Evolutionary conservation across 192 early-diverging fungal species (phyloP).

Genomic region (Backusella liffmaniae): DNA sequence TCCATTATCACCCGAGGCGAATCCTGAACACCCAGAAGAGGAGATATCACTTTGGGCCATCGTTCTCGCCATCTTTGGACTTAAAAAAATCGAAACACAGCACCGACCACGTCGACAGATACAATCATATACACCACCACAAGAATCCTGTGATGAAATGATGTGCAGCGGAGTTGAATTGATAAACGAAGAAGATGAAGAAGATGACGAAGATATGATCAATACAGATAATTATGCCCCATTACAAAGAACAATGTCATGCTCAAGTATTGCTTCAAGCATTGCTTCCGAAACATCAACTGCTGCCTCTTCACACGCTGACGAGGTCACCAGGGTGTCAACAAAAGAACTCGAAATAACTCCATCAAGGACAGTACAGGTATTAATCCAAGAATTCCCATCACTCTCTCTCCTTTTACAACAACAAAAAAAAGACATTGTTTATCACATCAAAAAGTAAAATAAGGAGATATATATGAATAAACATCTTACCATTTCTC

Average conservation of each 20-base stretch:
- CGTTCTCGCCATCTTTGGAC: not conserved
- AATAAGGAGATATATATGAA: not conserved
- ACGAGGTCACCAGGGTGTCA: not conserved
- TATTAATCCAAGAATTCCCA: not conserved
- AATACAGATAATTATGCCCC: not conserved
- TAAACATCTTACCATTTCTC: not conserved
- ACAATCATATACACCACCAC: not conserved
- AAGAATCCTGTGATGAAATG: not conserved
- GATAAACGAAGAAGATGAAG: not conserved
- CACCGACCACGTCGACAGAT: not conserved
- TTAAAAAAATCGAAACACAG: not conserved
- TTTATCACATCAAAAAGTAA: not conserved
- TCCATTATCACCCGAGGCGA: not conserved
- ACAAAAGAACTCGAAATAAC: not conserved
- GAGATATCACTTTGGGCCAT: constrained; percentile 3
- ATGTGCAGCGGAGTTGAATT: not conserved
- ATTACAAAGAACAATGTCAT: not conserved
- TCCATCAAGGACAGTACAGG: not conserved
- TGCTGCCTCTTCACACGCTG: not conserved
- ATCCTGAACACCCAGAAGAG: constrained; percentile 5
- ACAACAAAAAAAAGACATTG: not conserved
- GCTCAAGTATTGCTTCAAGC: not conserved
- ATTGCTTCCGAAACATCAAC: constrained; percentile 5
- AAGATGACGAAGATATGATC: not conserved
- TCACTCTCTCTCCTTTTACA: not conserved